Evolutionary conservation across 2,329 filamentous ascomycete genomes (phyloP), one percentile per base, ranked within the genome.

Genomic region (Exophiala sp.): DNA sequence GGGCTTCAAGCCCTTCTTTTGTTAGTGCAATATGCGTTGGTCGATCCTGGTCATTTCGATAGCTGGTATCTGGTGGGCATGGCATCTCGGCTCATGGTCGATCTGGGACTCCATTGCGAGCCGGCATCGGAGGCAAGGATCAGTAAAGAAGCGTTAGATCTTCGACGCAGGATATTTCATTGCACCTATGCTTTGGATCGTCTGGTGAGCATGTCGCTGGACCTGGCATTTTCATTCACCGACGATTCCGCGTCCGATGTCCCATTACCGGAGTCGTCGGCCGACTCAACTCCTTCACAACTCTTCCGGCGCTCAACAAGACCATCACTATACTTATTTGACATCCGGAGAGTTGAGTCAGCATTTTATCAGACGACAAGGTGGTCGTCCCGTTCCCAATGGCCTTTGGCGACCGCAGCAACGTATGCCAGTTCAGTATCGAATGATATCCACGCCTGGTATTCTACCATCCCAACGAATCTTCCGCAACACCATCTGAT

Each of bases 61-160:
- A 88, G 85, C 61, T 97, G 93, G 90, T 90, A 93, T 57, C 70
- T 96, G 55, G 86, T 96, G 48, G 93, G 91, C 5, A 90, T 93
- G 65, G 90, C 91, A 5, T 87, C 87, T 34, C 81, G 91, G 50
- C 87, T 89, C 4, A 82, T 91, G 63, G 79, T 96, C 18, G 93
- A 98, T 69, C 72, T 96, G 23, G 93, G 93, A 6, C 82, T 94
- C 50, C 93, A 97, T 66, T 91, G 96, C 68, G 91, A 97, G 59
- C 88, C 89, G 2, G 84, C 86, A 0, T 76, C 79, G 49, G 82
- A 85, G 55, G 77, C 85, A 13, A 71, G 81, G 22, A 77, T 83
- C 9, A 81, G 88, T 50, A 83, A 82, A 58, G 72, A 79, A 2
- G 80, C 82, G 39, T 71, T 95, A 10, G 87, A 95, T 59, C 74